Base-by-base conservation (phyloP, 2,329 filamentous ascomycete species). In the Ophiosphaerella narmari region DNA sequence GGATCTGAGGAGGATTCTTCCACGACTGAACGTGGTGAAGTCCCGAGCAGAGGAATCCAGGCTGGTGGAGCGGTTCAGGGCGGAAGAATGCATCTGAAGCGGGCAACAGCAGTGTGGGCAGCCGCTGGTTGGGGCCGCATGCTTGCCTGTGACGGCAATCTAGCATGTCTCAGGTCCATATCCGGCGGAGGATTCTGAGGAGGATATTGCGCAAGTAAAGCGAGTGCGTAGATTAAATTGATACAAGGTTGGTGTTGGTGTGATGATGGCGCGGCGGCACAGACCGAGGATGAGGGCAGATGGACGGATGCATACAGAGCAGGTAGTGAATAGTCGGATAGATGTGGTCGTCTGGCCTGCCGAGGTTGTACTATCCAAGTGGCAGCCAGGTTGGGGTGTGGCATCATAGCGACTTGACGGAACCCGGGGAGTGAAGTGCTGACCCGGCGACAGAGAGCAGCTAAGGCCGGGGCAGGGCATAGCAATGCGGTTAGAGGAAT, bases 391-490 rank as follows among this genome's bases (percentile, higher is more conserved):
- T 62, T 61, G 58, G 49, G 52, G 55, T 54, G 56, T 32, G 36
- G 46, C 52, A 46, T 31, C 43, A 36, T 39, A 44, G 47, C 48
- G 37, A 47, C 48, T 21, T 21, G 46, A 44, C 43, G 32, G 32
- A 53, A 48, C 46, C 54, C 50, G 52, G 58, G 48, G 54, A 8
- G 39, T 49, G 54, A 54, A 53, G 56, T 56, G 59, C 50, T 47
- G 59, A 62, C 57, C 63, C 61, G 59, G 62, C 48, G 43, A 41
- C 43, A 35, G 50, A 53, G 33, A 31, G 39, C 16, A 48, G 50
- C 56, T 66, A 66, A 59, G 40, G 57, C 36, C 39, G 59, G 63
- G 62, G 55, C 51, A 45, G 58, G 60, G 48, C 63, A 67, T 68
- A 68, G 56, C 59, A 54, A 48, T 47, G 57, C 50, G 55, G 63